These are phyloP conservation scores for Naganishia sp. DNA, from an alignment of 1,284 basidiomycete species.

Conservation along the genomic window DNA sequence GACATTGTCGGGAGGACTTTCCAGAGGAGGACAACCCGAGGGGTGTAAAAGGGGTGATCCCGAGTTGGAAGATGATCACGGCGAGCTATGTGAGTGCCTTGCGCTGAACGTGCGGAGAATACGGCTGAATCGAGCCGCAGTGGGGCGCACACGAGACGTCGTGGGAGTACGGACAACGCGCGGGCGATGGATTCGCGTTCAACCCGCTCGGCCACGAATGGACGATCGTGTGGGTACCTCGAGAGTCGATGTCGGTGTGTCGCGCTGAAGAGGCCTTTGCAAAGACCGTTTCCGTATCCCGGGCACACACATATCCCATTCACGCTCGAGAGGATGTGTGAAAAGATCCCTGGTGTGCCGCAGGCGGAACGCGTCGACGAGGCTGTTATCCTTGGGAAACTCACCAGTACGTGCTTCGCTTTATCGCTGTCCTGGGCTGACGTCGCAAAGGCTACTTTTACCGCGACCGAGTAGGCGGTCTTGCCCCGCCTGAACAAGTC, in stretches of 20 bases:
- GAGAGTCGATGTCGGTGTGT: neutral
- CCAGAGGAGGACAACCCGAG: neutral
- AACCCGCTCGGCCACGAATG: slow-evolving; percentile 28
- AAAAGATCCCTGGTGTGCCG: neutral
- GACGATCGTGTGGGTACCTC: slow-evolving; percentile 15
- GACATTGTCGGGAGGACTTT: slow-evolving; percentile 8
- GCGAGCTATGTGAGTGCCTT: slow-evolving; percentile 12
- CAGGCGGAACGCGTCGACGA: slow-evolving; percentile 8
- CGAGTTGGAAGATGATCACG: slow-evolving; percentile 23
- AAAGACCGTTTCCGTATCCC: slow-evolving; percentile 22
- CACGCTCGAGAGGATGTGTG: slow-evolving; percentile 18
- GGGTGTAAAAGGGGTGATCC: slow-evolving; percentile 1
- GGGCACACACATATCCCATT: slow-evolving; percentile 24
- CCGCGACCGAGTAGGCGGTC: slow-evolving; percentile 7
- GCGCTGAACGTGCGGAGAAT: too few species aligned
- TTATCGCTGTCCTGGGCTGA: neutral
- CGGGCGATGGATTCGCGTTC: slow-evolving; percentile 16
- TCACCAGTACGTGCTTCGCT: neutral
- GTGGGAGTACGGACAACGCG: slow-evolving; percentile 9
- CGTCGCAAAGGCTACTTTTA: slow-evolving; percentile 17
- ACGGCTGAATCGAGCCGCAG: too few species aligned
- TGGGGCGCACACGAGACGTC: slow-evolving; percentile 21
- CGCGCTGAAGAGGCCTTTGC: too few species aligned
- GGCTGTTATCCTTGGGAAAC: slow-evolving; percentile 22
- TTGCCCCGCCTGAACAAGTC: neutral